Conservation (phyloP, 2,329 filamentous ascomycete species). For the Aspergillus brasiliensis region DNA sequence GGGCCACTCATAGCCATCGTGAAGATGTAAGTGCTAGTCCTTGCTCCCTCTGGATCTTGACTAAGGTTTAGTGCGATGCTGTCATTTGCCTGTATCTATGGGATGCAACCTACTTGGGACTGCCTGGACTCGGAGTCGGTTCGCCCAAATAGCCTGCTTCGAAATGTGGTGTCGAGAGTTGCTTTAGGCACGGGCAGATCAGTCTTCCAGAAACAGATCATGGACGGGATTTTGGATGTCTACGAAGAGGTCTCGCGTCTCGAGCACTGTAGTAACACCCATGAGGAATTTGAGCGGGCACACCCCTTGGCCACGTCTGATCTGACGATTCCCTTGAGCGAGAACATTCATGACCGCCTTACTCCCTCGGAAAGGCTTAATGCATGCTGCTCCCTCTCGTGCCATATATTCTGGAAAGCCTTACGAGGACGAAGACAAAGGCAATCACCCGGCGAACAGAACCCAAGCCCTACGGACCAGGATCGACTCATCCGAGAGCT, state of each 20-base stretch:
- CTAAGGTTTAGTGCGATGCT: constrained; percentile 3
- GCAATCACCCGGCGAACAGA: no score
- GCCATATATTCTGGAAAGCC: no score
- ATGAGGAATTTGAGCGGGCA: no score
- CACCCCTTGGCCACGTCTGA: no score
- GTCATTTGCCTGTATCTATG: neutral
- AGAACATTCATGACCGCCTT: no score
- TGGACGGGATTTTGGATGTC: neutral
- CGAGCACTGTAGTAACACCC: neutral
- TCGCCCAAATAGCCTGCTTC: neutral
- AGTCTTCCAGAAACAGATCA: neutral
- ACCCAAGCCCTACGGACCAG: no score
- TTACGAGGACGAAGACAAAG: no score
- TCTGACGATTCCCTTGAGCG: no score
- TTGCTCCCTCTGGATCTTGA: neutral
- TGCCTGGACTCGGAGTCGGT: neutral
- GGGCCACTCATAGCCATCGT: neutral
- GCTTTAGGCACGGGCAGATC: neutral
- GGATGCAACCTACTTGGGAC: neutral
- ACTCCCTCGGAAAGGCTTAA: no score
- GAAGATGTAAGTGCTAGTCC: neutral
- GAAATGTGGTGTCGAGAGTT: neutral
- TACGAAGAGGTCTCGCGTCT: neutral
- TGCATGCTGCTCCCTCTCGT: no score
- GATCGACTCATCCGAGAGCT: no score